Percentiles rank a stretch among this genome's conserved stretches.
Evolutionary conservation across 495 filamentous ascomycete genomes (phyloP).

Genomic region (Venustampulla echinocandica): DNA sequence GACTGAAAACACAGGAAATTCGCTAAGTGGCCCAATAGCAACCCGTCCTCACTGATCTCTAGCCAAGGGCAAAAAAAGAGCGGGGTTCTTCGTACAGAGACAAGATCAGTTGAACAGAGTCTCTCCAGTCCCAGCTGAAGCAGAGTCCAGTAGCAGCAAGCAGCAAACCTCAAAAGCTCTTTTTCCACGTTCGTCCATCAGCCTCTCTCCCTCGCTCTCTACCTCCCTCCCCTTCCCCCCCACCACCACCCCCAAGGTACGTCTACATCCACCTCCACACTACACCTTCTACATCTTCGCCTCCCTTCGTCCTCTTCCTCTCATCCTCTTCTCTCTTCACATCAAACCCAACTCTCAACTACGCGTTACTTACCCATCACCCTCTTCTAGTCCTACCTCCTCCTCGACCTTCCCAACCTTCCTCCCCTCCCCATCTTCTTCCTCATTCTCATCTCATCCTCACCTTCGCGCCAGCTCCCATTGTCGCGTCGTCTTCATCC

Average conservation of each 20-base stretch:
- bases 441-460: conserved; percentile 15
- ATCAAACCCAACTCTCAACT: no score
- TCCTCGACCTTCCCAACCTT: conserved; percentile 2
- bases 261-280: neutral
- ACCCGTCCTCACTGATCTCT: no score
- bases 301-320: no score
- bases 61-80: no score
- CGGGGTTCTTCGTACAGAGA: no score
- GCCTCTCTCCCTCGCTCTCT: conserved; percentile 20
- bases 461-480: conserved; percentile 17
- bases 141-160: no score
- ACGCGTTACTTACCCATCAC: conserved; percentile 6
- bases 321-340: no score
- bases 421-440: conserved; percentile 16
- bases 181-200: conserved; percentile 12
- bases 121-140: no score
- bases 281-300: neutral
- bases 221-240: conserved; percentile 4
- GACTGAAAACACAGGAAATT: no score
- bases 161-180: no score
- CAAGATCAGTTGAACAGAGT: no score
- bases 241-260: neutral
- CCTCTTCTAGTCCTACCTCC: conserved; percentile 14
- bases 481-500: conserved; percentile 17
- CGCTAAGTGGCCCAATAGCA: no score